phyloP scores from a whole-genome alignment of 352 stramenopile species.

The Globisporangium mamillatum region DNA sequence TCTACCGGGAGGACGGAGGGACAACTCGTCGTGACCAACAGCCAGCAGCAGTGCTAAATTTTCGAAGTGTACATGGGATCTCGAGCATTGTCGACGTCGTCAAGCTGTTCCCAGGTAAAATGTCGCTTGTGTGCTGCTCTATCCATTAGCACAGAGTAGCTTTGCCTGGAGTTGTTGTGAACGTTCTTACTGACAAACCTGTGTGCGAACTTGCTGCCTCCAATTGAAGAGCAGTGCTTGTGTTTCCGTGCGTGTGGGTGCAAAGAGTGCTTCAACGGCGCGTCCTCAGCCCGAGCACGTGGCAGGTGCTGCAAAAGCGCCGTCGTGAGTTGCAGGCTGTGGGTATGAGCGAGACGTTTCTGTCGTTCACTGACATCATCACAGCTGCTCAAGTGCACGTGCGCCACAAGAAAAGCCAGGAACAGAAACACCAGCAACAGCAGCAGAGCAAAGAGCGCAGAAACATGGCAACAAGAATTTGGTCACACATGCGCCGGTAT shows the following conservation, averaged over 20 bases:
- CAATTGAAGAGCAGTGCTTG: conserved; percentile 33
- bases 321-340: conserved; percentile 33
- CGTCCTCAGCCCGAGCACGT: conserved; percentile 48
- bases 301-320: conserved; percentile 33
- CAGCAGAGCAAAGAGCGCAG: neutral
- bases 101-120: conserved; percentile 53
- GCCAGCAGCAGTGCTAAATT: conserved; percentile 2
- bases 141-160: neutral
- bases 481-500: neutral
- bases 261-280: conserved; percentile 49
- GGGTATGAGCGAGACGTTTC: conserved; percentile 22
- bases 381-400: conserved; percentile 23
- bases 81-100: conserved; percentile 33
- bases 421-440: neutral
- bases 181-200: neutral
- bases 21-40: neutral
- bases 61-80: conserved; percentile 31
- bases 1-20: conserved; percentile 24
- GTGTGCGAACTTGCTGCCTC: neutral
- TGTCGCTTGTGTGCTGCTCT: neutral
- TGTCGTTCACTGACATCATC: conserved; percentile 43
- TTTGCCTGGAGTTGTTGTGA: neutral
- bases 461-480: neutral
- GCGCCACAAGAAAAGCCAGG: conserved; percentile 12
- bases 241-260: conserved; percentile 61